These are phyloP conservation scores for Penicillium subrubescens DNA, from an alignment of 495 filamentous ascomycete genomes.

Conservation along the genomic window DNA sequence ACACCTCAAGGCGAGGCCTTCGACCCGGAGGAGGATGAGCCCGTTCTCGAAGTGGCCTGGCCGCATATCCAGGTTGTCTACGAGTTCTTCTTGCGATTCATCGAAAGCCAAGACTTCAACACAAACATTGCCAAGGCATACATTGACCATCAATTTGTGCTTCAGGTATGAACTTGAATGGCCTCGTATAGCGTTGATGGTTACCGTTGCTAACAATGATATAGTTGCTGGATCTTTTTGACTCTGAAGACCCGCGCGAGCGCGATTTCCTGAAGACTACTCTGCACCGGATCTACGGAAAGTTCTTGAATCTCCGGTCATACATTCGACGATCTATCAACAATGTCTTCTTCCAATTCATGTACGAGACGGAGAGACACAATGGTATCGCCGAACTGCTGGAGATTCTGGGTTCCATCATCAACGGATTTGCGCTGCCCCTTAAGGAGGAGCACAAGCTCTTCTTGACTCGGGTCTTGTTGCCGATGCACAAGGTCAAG, in stretches of 20 bases:
- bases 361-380: slow-evolving; percentile 97
- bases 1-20: slow-evolving; percentile 98
- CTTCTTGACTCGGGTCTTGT: slow-evolving; percentile 89
- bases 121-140: slow-evolving; percentile 99
- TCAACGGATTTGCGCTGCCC: slow-evolving; percentile 97
- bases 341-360: slow-evolving; percentile 99
- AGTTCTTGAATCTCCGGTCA: slow-evolving; percentile 96
- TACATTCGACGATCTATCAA: slow-evolving; percentile 99
- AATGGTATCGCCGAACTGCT: slow-evolving; percentile 97
- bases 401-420: slow-evolving; percentile 97
- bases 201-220: not conserved
- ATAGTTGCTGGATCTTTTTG: slow-evolving; percentile 92
- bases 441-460: slow-evolving; percentile 99
- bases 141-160: slow-evolving; percentile 96
- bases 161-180: slow-evolving; percentile 61
- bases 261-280: slow-evolving; percentile 98
- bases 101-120: slow-evolving; percentile 99
- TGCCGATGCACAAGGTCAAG: slow-evolving; percentile 97
- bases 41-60: slow-evolving; percentile 97
- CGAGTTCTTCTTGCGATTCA: slow-evolving; percentile 98
- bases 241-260: slow-evolving; percentile 97
- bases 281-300: slow-evolving; percentile 96
- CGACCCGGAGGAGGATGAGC: slow-evolving; percentile 98
- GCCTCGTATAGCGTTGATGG: no score
- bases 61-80: slow-evolving; percentile 99